Conservation (phyloP, 768 basidiomycete genomes). For the Psilocybe subaeruginosa region DNA sequence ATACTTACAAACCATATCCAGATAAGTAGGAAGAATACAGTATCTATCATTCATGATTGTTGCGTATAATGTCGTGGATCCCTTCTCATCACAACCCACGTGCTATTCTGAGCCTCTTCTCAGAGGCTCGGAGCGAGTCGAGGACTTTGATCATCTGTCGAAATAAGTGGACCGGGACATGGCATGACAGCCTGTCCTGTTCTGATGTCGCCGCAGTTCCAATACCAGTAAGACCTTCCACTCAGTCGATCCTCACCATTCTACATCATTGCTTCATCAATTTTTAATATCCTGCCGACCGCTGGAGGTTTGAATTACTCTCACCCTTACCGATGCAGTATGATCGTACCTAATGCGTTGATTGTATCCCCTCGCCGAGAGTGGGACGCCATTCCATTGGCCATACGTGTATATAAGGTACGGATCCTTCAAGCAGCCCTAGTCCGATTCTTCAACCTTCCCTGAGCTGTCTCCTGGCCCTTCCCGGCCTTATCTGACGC, state of each 20-base stretch:
- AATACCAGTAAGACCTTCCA: background rate
- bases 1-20: too few relatives aligned
- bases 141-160: background rate
- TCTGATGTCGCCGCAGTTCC: background rate
- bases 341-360: too few relatives aligned
- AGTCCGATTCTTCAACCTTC: background rate
- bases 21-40: too few relatives aligned
- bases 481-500: background rate
- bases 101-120: background rate
- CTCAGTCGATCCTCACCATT: too few relatives aligned
- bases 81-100: too few relatives aligned
- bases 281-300: too few relatives aligned
- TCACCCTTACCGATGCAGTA: too few relatives aligned
- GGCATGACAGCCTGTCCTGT: background rate
- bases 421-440: slow-evolving; percentile 1
- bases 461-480: background rate
- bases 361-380: too few relatives aligned
- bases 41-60: too few relatives aligned
- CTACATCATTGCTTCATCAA: too few relatives aligned
- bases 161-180: background rate
- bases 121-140: background rate
- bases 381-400: background rate
- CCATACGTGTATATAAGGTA: background rate
- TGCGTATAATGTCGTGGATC: too few relatives aligned
- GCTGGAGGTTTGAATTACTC: too few relatives aligned